Evolutionary conservation across 1,284 basidiomycete species (phyloP).

Genomic region (Puccinia horiana): DNA sequence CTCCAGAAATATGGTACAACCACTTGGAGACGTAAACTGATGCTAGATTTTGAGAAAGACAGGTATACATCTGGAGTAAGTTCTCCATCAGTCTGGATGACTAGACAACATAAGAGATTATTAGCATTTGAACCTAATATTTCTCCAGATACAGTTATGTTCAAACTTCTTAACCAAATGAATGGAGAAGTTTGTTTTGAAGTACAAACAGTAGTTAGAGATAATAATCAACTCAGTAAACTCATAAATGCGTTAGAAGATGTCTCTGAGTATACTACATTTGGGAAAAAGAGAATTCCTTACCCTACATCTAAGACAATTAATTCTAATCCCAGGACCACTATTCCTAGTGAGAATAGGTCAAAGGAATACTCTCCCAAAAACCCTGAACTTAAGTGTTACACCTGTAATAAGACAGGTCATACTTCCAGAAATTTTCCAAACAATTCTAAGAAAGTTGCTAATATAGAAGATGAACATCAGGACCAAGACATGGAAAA

Average conservation of each 20-base stretch:
- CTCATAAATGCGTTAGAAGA: conserved; percentile 2
- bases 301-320: not conserved
- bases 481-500: not conserved
- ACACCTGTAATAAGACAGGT: not conserved
- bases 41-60: not conserved
- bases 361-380: not conserved
- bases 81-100: not conserved
- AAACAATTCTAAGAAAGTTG: not conserved
- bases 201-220: not conserved
- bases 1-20: not conserved
- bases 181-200: not conserved
- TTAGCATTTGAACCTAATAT: not conserved
- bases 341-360: not conserved
- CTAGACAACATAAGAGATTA: conserved; percentile 1
- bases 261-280: not conserved
- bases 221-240: not conserved
- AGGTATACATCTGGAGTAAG: not conserved
- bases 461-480: not conserved
- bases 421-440: not conserved
- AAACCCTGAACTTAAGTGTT: not conserved
- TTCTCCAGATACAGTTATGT: not conserved
- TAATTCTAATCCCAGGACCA: not conserved
- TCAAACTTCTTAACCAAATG: not conserved
- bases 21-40: not conserved
- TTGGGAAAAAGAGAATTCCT: not conserved